Evolutionary conservation across 768 basidiomycete species (phyloP), one percentile per base, ranked within the genome.

Genomic region (Lepiota brunneoincarnata): DNA sequence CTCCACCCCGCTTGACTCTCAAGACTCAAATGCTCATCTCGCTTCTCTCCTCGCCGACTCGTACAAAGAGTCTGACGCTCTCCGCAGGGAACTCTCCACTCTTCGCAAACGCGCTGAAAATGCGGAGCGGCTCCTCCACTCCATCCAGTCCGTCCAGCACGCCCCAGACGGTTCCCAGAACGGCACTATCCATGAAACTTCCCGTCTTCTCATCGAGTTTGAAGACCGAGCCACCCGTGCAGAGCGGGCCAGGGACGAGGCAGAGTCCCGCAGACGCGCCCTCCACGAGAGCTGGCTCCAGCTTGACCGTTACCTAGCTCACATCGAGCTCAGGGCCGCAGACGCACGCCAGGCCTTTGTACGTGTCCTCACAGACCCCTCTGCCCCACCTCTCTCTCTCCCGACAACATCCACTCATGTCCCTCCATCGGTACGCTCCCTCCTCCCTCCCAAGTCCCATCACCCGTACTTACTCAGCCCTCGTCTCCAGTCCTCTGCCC

Each of bases 161-260:
- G 10, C 62, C 6, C 58, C 65, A 26, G 59, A 43, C 38, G 58
- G 43, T 48, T 62, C 41, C 44, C 51, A 35, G 51, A 43, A 15
- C 51, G 41, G 37, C 35, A 15, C 60, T 10, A 15, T 41, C 39
- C 58, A 23, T 24, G 57, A 56, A 35, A 51, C 11, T 54, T 37
- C 34, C 39, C 71, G 72, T 48, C 59, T 72, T 60, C 67, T 80
- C 58, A 56, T 70, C 11, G 73, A 80, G 0, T 75, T 72, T 55
- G 82, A 86, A 56, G 70, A 74, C 24, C 80, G 82, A 49, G 70
- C 75, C 1, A 68, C 72, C 34, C 69, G 71, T 49, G 80, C 81
- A 2, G 82, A 86, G 63, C 63, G 66, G 24, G 77, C 75, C 3
- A 72, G 80, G 47, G 83, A 85, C 61, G 83, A 86, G 10, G 75